A percentile compares a stretch with the other conserved stretches of the same genome.
Evolutionary conservation across 352 stramenopile species (phyloP).

Genomic region (Pythium aristosporum): DNA sequence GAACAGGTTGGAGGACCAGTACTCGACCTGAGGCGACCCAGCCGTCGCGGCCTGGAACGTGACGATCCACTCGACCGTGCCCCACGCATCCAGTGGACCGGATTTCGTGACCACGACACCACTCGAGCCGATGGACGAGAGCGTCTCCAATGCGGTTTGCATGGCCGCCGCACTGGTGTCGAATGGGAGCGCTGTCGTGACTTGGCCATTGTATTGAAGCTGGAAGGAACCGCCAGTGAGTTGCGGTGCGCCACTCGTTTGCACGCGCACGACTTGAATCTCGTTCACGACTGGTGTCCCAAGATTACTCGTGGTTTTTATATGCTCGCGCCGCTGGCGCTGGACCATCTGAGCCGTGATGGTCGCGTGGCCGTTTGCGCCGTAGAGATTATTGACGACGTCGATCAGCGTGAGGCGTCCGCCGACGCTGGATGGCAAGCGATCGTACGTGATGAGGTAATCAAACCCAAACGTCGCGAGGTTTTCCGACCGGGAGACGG

Average conservation of each 20-base stretch:
- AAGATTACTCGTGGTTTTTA: constrained; percentile 62
- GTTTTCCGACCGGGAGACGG: constrained; percentile 52
- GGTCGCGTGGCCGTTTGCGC: constrained; percentile 41
- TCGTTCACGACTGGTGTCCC: constrained; percentile 67
- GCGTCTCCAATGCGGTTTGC: constrained; percentile 53
- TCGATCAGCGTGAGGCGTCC: constrained; percentile 32
- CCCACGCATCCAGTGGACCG: constrained; percentile 27
- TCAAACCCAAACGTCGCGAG: constrained; percentile 62
- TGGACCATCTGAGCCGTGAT: constrained; percentile 33
- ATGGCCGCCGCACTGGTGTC: constrained; percentile 52
- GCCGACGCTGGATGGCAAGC: constrained; percentile 34
- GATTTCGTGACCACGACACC: constrained; percentile 46
- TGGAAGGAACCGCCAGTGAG: constrained; percentile 41
- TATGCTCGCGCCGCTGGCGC: constrained; percentile 50
- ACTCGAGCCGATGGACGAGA: constrained; percentile 47
- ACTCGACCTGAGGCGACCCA: constrained; percentile 55
- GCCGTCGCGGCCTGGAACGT: constrained; percentile 50
- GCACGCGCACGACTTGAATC: constrained; percentile 60
- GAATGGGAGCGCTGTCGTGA: constrained; percentile 63
- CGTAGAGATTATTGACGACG: constrained; percentile 69
- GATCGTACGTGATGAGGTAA: constrained; percentile 69
- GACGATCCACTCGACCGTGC: constrained; percentile 49
- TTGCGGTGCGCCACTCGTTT: constrained; percentile 31
- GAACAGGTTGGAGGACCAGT: constrained; percentile 68
- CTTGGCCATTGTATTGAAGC: constrained; percentile 65